phyloP scores from a whole-genome alignment of 768 basidiomycete genomes.

The Mycena olivaceomarginata region DNA sequence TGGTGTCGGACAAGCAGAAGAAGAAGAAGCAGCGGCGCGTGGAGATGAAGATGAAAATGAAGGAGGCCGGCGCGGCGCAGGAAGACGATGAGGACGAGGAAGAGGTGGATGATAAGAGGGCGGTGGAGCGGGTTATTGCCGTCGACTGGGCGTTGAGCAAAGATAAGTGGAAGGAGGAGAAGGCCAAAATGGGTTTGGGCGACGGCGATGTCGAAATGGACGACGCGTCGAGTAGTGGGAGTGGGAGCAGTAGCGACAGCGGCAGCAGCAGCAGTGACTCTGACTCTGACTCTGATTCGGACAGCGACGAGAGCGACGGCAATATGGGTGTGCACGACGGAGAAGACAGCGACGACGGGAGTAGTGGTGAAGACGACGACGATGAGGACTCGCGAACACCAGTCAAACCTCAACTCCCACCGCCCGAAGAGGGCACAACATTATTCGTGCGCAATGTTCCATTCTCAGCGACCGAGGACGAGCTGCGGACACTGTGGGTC shows the following conservation, averaged over 20 bases:
- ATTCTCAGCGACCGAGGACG: slow-evolving; percentile 95
- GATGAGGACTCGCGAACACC: slow-evolving; percentile 64
- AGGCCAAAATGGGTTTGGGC: slow-evolving; percentile 70
- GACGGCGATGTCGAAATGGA: slow-evolving; percentile 61
- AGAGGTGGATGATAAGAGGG: slow-evolving; percentile 56
- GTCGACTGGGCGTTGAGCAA: slow-evolving; percentile 99
- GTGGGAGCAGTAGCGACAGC: slow-evolving; percentile 53
- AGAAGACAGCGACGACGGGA: slow-evolving; percentile 47
- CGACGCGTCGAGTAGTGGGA: slow-evolving; percentile 55
- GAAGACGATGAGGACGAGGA: slow-evolving; percentile 61
- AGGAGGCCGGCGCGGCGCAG: slow-evolving; percentile 42
- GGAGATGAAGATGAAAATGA: slow-evolving; percentile 67
- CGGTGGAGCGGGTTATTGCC: slow-evolving; percentile 81
- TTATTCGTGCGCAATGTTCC: slow-evolving; percentile 96
- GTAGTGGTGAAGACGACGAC: slow-evolving; percentile 62
- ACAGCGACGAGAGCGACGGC: slow-evolving; percentile 61
- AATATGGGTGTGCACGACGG: slow-evolving; percentile 67
- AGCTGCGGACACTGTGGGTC: slow-evolving; percentile 87
- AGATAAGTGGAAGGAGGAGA: slow-evolving; percentile 91
- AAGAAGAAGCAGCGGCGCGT: slow-evolving; percentile 77
- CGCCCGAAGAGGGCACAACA: slow-evolving; percentile 92
- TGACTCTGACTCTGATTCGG: slow-evolving; percentile 49
- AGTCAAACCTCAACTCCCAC: slow-evolving; percentile 82
- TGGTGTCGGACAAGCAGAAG: slow-evolving; percentile 80
- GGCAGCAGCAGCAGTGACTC: slow-evolving; percentile 48